Evolutionary conservation across 371 early-diverging fungal species (phyloP).

Genomic region (Capillidium rhysosporum): DNA sequence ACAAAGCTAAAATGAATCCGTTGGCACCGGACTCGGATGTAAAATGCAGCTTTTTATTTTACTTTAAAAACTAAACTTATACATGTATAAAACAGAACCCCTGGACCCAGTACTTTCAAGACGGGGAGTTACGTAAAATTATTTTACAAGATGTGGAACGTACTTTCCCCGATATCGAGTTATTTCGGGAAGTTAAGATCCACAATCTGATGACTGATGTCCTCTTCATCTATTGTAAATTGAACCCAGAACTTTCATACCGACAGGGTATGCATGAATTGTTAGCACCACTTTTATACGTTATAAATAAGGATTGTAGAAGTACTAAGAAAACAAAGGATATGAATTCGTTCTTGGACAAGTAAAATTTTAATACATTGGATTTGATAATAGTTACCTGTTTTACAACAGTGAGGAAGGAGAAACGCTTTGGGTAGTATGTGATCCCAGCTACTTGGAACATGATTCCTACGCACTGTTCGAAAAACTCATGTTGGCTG

Average conservation of each 20-base stretch:
- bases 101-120: slow-evolving; percentile 79
- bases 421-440: slow-evolving; percentile 15
- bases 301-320: slow-evolving; percentile 39
- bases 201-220: slow-evolving; percentile 60
- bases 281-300: slow-evolving; percentile 60
- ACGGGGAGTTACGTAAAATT: slow-evolving; percentile 58
- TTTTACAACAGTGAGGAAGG: slow-evolving; percentile 10
- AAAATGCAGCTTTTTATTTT: neutral
- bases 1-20: neutral
- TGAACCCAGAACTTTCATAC: slow-evolving; percentile 69
- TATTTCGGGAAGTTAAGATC: slow-evolving; percentile 39
- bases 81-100: slow-evolving; percentile 36
- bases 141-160: slow-evolving; percentile 83
- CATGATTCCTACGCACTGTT: slow-evolving; percentile 74
- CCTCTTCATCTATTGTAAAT: slow-evolving; percentile 77
- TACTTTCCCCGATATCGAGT: slow-evolving; percentile 74
- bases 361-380: neutral
- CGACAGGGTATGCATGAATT: slow-evolving; percentile 97
- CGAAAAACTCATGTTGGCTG: slow-evolving; percentile 55
- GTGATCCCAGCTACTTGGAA: slow-evolving; percentile 44
- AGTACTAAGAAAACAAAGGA: neutral
- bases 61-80: neutral
- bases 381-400: neutral
- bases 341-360: neutral
- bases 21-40: neutral